These are phyloP conservation scores for Comarum palustre DNA, from an alignment of 306 rosid genomes.

Conservation along the genomic window DNA sequence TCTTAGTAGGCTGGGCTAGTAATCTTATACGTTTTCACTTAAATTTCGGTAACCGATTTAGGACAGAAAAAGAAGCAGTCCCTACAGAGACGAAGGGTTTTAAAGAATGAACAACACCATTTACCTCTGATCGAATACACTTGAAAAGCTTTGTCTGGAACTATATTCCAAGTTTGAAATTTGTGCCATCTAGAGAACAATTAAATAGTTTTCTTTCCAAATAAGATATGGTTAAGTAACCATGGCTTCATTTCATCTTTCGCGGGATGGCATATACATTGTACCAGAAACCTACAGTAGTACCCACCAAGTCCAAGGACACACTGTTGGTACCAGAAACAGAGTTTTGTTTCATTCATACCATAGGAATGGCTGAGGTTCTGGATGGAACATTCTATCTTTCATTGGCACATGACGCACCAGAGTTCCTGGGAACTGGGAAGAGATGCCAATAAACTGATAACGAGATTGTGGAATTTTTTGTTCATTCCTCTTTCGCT, in stretches of 20 bases:
- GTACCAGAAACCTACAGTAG: neutral
- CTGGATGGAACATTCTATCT: neutral
- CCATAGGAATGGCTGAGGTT: neutral
- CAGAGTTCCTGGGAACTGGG: neutral
- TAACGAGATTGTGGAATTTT: conserved; percentile 32
- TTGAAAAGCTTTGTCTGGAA: neutral
- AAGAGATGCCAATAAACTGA: neutral
- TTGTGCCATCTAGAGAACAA: neutral
- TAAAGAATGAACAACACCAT: neutral
- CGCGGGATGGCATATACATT: neutral
- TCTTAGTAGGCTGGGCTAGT: neutral
- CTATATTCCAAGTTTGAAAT: neutral
- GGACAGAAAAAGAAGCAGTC: neutral
- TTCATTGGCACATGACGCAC: neutral
- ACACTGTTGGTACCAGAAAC: neutral
- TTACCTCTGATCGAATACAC: neutral
- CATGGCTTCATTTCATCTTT: neutral
- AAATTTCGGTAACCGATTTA: neutral
- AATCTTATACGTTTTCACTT: neutral
- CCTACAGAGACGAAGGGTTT: neutral
- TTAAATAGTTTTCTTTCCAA: neutral
- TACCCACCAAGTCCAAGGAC: neutral
- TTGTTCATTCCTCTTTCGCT: neutral
- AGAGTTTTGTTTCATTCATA: neutral
- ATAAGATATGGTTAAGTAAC: neutral